phyloP scores from a whole-genome alignment of 345 rosid genomes.

The Populus deltoides region DNA sequence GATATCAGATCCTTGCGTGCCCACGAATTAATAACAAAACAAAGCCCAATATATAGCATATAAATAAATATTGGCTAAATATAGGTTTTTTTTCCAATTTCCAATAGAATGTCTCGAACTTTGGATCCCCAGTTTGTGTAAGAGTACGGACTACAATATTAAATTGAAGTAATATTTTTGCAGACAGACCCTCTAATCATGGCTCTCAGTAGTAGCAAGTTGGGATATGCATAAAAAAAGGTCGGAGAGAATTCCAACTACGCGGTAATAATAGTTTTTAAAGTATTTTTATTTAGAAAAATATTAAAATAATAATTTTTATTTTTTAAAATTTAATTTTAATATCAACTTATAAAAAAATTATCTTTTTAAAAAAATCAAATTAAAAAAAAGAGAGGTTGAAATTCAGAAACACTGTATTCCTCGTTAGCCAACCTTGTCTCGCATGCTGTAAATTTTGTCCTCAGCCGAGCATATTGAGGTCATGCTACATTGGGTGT shows the following conservation, averaged over 20 bases:
- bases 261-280: no score
- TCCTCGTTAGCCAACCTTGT: not conserved
- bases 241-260: not conserved
- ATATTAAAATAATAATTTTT: no score
- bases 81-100: no score
- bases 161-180: conserved; percentile 3
- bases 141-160: not conserved
- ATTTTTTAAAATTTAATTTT: no score
- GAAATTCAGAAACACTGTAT: not conserved
- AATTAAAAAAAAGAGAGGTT: no score
- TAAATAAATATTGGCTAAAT: no score
- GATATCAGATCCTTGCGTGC: no score
- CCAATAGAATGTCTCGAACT: conserved; percentile 22
- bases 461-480: not conserved
- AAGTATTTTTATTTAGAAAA: no score
- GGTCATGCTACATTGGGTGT: not conserved
- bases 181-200: conserved; percentile 23
- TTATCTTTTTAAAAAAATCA: no score
- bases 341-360: no score
- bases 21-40: no score
- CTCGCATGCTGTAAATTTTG: not conserved
- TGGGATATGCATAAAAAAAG: not conserved
- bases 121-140: conserved; percentile 2
- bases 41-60: no score
- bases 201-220: conserved; percentile 7